A percentile compares a stretch with the other conserved stretches of the same genome.
phyloP scores from a whole-genome alignment of 1,139 yeast species.

The Suhomyces guaymorum region DNA sequence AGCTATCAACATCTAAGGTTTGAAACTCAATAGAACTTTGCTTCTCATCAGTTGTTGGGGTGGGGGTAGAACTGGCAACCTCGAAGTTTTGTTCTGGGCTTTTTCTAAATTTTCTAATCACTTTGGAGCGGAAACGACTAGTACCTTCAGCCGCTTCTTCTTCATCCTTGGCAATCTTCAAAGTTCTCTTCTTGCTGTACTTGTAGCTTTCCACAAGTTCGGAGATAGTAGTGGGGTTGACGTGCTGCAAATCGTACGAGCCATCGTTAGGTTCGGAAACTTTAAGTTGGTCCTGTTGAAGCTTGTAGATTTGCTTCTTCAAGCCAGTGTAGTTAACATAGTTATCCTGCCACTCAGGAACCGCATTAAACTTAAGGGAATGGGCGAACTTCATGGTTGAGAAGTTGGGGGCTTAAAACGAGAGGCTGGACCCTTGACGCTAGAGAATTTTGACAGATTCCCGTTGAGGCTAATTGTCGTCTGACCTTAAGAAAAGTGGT shows the following conservation, averaged over 20 bases:
- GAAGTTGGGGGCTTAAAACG: not conserved
- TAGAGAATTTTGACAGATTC: slow-evolving; percentile 6
- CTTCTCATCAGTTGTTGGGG: slow-evolving; percentile 6
- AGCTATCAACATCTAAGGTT: slow-evolving; percentile 12
- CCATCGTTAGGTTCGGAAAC: slow-evolving; percentile 27
- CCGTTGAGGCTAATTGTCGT: slow-evolving; percentile 10
- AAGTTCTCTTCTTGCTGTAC: slow-evolving; percentile 7
- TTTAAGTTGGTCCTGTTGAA: slow-evolving; percentile 41
- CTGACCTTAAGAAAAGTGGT: slow-evolving; percentile 7
- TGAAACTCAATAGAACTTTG: slow-evolving; percentile 10
- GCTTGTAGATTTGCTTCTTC: slow-evolving; percentile 58
- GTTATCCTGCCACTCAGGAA: slow-evolving; percentile 75
- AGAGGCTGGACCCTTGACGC: not conserved
- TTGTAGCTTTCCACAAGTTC: slow-evolving; percentile 27
- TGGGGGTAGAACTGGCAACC: slow-evolving; percentile 1
- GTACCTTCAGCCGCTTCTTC: slow-evolving; percentile 7
- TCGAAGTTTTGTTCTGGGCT: not conserved
- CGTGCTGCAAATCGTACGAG: slow-evolving; percentile 20
- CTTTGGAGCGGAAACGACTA: slow-evolving; percentile 9
- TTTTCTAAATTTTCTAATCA: slow-evolving; percentile 13
- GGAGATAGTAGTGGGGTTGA: slow-evolving; percentile 27
- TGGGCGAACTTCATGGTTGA: slow-evolving; percentile 69
- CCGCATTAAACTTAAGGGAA: slow-evolving; percentile 74
- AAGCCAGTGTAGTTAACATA: slow-evolving; percentile 67
- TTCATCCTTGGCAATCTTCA: slow-evolving; percentile 4